Evolutionary conservation across 495 filamentous ascomycete species (phyloP).

Genomic region (Aspergillus olivimuriae): DNA sequence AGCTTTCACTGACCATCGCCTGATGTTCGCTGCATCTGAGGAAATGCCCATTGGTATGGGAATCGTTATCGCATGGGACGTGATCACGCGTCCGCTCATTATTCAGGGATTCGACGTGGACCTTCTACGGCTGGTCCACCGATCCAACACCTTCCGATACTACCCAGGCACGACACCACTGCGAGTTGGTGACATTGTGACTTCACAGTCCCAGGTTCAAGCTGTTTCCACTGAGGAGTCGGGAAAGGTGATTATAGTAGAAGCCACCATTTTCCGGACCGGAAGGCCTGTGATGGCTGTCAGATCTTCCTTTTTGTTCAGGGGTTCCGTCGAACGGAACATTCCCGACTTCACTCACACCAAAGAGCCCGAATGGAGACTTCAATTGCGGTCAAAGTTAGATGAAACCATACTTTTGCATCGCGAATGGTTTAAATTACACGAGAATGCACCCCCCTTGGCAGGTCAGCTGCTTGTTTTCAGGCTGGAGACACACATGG

Average conservation of each 20-base stretch:
- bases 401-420: constrained; percentile 16
- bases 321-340: constrained; percentile 9
- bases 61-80: constrained; percentile 27
- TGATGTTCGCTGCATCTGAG: constrained; percentile 4
- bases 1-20: constrained; percentile 9
- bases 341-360: constrained; percentile 10
- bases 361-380: constrained; percentile 9
- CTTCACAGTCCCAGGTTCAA: constrained; percentile 12
- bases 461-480: constrained; percentile 15
- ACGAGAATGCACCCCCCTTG: constrained; percentile 7
- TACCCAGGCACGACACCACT: constrained; percentile 13
- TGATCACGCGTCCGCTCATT: constrained; percentile 22
- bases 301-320: constrained; percentile 22
- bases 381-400: constrained; percentile 5
- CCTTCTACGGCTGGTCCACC: constrained; percentile 28
- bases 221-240: constrained; percentile 15
- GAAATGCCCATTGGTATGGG: constrained; percentile 16
- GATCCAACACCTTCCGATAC: constrained; percentile 23
- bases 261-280: constrained; percentile 18
- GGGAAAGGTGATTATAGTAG: constrained; percentile 21
- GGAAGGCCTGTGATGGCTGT: constrained; percentile 18
- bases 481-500: constrained; percentile 11
- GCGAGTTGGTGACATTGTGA: constrained; percentile 21
- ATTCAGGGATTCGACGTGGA: constrained; percentile 17
- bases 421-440: constrained; percentile 16